Base-by-base conservation (phyloP, 2,329 filamentous ascomycete genomes). In the Nemania abortiva region DNA sequence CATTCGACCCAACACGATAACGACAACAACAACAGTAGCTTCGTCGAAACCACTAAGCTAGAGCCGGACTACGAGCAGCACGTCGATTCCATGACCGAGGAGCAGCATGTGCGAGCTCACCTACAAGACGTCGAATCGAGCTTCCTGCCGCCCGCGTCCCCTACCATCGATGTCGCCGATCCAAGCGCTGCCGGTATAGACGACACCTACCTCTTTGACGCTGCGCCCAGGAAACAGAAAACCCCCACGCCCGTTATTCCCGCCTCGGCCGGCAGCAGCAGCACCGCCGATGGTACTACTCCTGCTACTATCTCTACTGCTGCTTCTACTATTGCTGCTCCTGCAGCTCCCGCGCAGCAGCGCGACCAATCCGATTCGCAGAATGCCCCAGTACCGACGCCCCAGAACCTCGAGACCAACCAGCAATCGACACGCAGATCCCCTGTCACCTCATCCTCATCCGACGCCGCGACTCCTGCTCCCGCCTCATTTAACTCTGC, bases 71-170 rank as follows among this genome's bases (percentile, higher is more conserved):
- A 81, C 60, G 76, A 78, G 42, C 81, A 77, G 39, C 81, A 81
- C 56, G 80, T 84, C 63, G 85, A 88, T 63, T 86, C 86, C 3
- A 77, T 87, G 50, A 84, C 84, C 52, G 87, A 89, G 49, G 78
- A 79, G 72, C 83, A 85, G 55, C 83, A 83, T 52, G 83, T 89
- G 22, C 82, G 84, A 70, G 84, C 85, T 64, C 88, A 90, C 75
- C 78, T 91, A 22, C 84, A 87, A 73, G 89, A 91, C 74, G 84
- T 90, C 70, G 89, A 91, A 75, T 91, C 89, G 39, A 91, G 89
- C 79, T 91, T 91, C 74, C 77, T 89, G 63, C 86, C 87, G 1
- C 84, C 85, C 6, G 77, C 87, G 6, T 90, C 89, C 7, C 88
- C 89, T 13, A 84, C 89, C 18, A 84, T 90, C 55, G 83, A 74